Evolutionary conservation across 305 asterid species (phyloP).

Genomic region (Coffea humblotiana): DNA sequence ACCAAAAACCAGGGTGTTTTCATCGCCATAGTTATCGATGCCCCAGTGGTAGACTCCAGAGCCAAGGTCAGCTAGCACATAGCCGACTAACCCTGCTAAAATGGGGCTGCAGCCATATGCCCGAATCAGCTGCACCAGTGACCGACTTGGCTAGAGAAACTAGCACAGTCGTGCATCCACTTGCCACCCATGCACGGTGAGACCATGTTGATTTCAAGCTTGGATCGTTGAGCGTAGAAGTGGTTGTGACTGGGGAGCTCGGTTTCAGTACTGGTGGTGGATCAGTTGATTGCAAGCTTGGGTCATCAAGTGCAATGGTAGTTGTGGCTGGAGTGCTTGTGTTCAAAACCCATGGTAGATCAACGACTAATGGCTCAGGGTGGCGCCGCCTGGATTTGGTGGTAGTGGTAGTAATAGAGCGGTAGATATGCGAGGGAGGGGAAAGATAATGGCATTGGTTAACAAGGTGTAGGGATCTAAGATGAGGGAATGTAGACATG

Average conservation of each 20-base stretch:
- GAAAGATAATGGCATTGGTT: background rate
- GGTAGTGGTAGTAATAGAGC: conserved; percentile 23
- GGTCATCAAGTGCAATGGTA: background rate
- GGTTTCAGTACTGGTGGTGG: background rate
- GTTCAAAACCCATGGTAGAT: background rate
- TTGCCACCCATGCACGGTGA: conserved; percentile 74
- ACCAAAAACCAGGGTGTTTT: conserved; percentile 63
- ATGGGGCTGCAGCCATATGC: conserved; percentile 54
- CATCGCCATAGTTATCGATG: conserved; percentile 77
- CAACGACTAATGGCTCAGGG: conserved; percentile 5
- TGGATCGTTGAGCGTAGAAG: conserved; percentile 43
- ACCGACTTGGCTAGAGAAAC: conserved; percentile 55
- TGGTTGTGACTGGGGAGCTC: conserved; percentile 13
- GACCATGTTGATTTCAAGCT: conserved; percentile 67
- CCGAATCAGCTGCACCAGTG: conserved; percentile 38
- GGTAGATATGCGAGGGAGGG: conserved; percentile 15
- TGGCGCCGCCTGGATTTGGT: conserved; percentile 6
- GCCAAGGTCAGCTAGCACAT: conserved; percentile 67
- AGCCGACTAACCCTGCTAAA: conserved; percentile 54
- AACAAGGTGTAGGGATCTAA: conserved; percentile 13
- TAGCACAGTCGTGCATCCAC: conserved; percentile 73
- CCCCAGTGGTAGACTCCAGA: conserved; percentile 93
- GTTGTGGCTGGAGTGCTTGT: conserved; percentile 1
- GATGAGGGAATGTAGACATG: conserved; percentile 30
- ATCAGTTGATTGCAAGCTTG: background rate